Base-by-base conservation (phyloP, 2,329 filamentous ascomycete genomes). In the Nannizzia gypsea region DNA sequence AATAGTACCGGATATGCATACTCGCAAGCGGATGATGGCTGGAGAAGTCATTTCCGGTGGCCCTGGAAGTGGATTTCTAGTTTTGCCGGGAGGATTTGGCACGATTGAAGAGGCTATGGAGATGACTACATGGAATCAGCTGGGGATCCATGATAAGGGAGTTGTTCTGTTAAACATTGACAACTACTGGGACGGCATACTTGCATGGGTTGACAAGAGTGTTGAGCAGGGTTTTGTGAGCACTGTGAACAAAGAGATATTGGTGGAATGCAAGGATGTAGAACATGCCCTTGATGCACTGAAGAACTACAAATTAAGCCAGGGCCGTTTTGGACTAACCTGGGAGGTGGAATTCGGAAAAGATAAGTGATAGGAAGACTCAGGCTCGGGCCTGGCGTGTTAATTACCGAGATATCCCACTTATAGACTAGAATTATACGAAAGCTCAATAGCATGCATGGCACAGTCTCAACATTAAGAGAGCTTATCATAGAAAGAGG, bases 41-140 rank as follows among this genome's bases (percentile, higher is more conserved):
- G 80, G 84, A 67, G 88, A 92, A 72, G 90, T 97, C 15, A 81
- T 95, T 24, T 81, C 83, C 20, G 90, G 90, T 26, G 91, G 88
- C 0, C 84, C 86, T 0, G 92, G 92, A 0, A 87, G 84, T 60
- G 92, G 92, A 11, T 99, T 99, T 75, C 84, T 99, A 44, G 90
- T 90, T 28, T 77, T 99, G 61, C 84, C 83, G 59, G 92, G 92
- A 48, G 93, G 93, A 0, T 99, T 92, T 73, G 93, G 93, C 20
- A 99, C 93, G 1, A 81, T 97, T 71, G 93, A 99, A 77, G 93
- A 99, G 78, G 80, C 97, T 62, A 91, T 96, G 80, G 93, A 99
- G 80, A 81, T 99, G 70, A 90, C 96, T 31, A 78, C 76, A 2
- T 99, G 93, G 91, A 97, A 96, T 73, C 93, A 97, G 77, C 76